Evolutionary conservation across 2,329 filamentous ascomycete genomes (phyloP), one percentile per base, ranked within the genome.

Genomic region (Aureobasidium mangrovei): DNA sequence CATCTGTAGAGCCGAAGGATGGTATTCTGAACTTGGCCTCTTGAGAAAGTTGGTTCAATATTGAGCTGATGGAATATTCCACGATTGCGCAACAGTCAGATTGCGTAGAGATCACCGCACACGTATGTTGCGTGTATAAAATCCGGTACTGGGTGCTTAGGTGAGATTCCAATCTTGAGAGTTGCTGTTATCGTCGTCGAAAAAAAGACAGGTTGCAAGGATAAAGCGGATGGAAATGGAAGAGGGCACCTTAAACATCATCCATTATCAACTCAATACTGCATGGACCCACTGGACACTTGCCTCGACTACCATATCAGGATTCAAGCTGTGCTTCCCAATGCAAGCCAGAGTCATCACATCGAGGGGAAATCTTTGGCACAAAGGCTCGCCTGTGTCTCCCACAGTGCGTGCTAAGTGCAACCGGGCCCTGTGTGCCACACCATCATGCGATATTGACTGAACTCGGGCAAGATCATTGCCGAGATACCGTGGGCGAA

Each of bases 291-390:
- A 35, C 29, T 33, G 31, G 32, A 53, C 18, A 38, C 29, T 26
- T 52, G 31, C 38, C 47, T 52, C 39, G 8, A 53, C 32, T 35
- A 39, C 48, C 40, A 53, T 53, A 53, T 44, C 49, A 44, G 24
- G 12, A 44, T 29, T 12, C 9, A n/a, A 44, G 40, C 40, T 36
- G 40, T 53, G 29, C 31, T 38, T 32, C 27, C 39, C 3, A 43
- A 8, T 38, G 32, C 40, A 31, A 43, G 49, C 26, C 31, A 40
- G 40, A 36, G 12, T 29, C 26, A 36, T 53, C 49, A 53, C 40
- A 53, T 44, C 24, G 47, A 52, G 47, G 47, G 29, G 47, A 28
- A 42, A 27, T 38, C 32, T 47, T 29, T 47, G 10, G 45, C 46
- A 49, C 46, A 49, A 32, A 40, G 36, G 35, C 24, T n/a, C 12